These are phyloP conservation scores for Pulveroboletus sp. DNA, from an alignment of 768 basidiomycete species.

Conservation along the genomic window DNA sequence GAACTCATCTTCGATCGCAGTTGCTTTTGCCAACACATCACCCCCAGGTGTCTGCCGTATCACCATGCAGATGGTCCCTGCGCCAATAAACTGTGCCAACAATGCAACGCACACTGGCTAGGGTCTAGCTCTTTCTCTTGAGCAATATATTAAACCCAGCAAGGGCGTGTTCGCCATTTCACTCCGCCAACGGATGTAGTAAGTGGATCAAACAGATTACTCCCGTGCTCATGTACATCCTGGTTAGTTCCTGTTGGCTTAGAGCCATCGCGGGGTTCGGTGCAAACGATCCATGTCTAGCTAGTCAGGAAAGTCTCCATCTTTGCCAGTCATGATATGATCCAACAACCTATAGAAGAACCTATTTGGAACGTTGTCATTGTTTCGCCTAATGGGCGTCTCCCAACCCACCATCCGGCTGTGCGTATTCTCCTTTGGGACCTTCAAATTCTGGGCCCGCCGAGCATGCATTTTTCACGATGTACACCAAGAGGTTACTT, in stretches of 20 bases:
- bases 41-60: slow-evolving; percentile 2
- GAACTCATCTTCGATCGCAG: background rate
- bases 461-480: slow-evolving; percentile 15
- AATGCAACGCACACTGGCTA: slow-evolving; percentile 10
- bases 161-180: slow-evolving; percentile 17
- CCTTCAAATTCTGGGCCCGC: slow-evolving; percentile 10
- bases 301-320: slow-evolving; percentile 20
- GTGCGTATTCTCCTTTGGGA: slow-evolving; percentile 25
- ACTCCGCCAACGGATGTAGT: slow-evolving; percentile 10
- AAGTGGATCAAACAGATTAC: slow-evolving; percentile 12
- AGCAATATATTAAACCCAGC: slow-evolving; percentile 7
- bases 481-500: too few species aligned
- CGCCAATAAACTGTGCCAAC: background rate
- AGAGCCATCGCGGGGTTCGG: slow-evolving; percentile 4
- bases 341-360: slow-evolving; percentile 1
- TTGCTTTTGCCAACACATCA: background rate
- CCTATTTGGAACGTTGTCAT: slow-evolving; percentile 6
- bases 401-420: slow-evolving; percentile 16
- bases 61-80: slow-evolving; percentile 7
- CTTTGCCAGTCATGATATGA: slow-evolving; percentile 9
- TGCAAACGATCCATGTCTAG: slow-evolving; percentile 5
- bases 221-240: slow-evolving; percentile 1
- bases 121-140: slow-evolving; percentile 15
- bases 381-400: background rate
- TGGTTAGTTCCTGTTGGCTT: background rate